These are phyloP conservation scores for Mangifera indica DNA, from an alignment of 345 rosid species.

Conservation along the genomic window DNA sequence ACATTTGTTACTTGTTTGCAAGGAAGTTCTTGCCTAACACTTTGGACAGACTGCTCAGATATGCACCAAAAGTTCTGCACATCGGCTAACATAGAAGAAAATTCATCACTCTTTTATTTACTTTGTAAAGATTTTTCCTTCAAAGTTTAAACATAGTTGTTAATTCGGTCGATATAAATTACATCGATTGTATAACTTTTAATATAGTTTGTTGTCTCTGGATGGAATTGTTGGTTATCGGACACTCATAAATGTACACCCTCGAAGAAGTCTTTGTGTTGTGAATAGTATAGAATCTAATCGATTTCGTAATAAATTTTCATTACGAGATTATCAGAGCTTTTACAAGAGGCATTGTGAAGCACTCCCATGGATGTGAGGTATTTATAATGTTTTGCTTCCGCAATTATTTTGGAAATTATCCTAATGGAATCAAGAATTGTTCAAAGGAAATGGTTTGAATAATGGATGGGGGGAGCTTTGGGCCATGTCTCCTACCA, in stretches of 20 bases:
- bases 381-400: no score
- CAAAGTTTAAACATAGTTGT: neutral
- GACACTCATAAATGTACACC: no score
- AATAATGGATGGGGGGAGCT: neutral
- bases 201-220: no score
- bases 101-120: slow-evolving; percentile 1
- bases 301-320: no score
- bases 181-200: no score
- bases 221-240: neutral
- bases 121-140: neutral
- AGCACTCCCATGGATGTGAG: no score
- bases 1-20: slow-evolving; percentile 65
- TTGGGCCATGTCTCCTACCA: neutral
- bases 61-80: slow-evolving; percentile 52
- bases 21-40: slow-evolving; percentile 72
- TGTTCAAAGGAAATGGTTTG: neutral
- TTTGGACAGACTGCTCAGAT: slow-evolving; percentile 52
- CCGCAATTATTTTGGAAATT: no score
- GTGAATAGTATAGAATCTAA: no score
- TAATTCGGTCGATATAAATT: no score
- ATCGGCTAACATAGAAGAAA: slow-evolving; percentile 17
- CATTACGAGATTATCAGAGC: no score
- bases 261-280: no score
- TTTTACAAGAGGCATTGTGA: no score
- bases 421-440: neutral